phyloP scores from a whole-genome alignment of 116 monocot genomes.

The Zostera marina region DNA sequence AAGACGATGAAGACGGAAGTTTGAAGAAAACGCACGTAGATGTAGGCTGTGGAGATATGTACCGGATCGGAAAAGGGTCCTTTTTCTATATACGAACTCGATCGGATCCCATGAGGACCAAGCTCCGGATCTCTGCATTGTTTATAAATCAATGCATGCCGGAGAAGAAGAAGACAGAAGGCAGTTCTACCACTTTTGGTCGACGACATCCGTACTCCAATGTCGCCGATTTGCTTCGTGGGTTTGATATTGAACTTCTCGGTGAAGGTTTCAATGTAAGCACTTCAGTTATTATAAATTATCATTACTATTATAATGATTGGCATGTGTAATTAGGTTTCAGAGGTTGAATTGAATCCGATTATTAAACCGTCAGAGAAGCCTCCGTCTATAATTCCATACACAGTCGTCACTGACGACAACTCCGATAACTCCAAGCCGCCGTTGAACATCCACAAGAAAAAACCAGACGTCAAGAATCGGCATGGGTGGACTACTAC shows the following conservation, averaged over 20 bases:
- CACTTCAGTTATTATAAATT: neutral
- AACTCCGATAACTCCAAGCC: constrained; percentile 27
- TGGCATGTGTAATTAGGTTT: constrained; percentile 13
- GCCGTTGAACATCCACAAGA: constrained; percentile 36
- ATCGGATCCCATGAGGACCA: constrained; percentile 23
- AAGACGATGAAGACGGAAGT: constrained; percentile 3
- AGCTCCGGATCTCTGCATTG: constrained; percentile 63
- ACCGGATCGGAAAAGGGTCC: constrained; percentile 38
- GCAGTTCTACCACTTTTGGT: neutral
- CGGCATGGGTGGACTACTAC: constrained; percentile 57
- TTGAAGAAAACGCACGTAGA: constrained; percentile 13
- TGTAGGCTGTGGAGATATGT: constrained; percentile 50
- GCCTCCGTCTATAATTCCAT: constrained; percentile 42
- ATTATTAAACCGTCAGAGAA: constrained; percentile 28
- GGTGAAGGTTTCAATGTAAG: constrained; percentile 53
- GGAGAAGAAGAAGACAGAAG: constrained; percentile 9
- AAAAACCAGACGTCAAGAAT: constrained; percentile 59
- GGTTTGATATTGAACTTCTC: constrained; percentile 51
- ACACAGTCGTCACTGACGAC: too few species aligned
- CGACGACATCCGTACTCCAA: constrained; percentile 35
- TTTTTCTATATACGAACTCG: constrained; percentile 52
- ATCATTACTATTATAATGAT: neutral
- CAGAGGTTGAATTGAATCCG: constrained; percentile 28
- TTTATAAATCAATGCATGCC: constrained; percentile 20
- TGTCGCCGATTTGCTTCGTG: constrained; percentile 39